These are phyloP conservation scores for Colletotrichum cordylinicola DNA, from an alignment of 2,329 filamentous ascomycete genomes.

Conservation along the genomic window DNA sequence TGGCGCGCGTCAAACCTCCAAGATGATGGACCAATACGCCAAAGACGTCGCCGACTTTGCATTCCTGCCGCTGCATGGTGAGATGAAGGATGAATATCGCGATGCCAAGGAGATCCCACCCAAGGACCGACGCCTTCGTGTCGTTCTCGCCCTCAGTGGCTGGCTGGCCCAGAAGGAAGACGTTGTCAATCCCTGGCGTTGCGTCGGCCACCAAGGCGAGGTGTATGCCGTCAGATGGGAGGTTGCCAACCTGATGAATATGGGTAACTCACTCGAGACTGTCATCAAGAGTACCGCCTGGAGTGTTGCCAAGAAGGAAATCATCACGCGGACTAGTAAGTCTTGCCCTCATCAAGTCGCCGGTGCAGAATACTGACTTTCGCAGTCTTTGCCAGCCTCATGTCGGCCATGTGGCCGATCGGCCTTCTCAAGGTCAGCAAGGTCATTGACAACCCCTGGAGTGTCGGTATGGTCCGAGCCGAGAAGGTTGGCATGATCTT, in stretches of 20 bases:
- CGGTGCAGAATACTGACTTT: neutral
- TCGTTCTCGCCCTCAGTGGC: constrained; percentile 84
- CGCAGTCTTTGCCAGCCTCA: constrained; percentile 60
- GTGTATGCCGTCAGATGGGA: constrained; percentile 88
- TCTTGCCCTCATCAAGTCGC: neutral
- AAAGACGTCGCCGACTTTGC: constrained; percentile 89
- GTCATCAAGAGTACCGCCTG: constrained; percentile 85
- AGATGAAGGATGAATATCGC: constrained; percentile 43
- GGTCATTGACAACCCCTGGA: constrained; percentile 84
- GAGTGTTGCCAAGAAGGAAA: constrained; percentile 66
- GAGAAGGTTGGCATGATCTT: constrained; percentile 76
- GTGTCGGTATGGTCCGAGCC: constrained; percentile 74
- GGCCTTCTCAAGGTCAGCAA: constrained; percentile 71
- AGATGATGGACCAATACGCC: constrained; percentile 88
- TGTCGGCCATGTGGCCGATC: constrained; percentile 66
- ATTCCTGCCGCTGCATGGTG: constrained; percentile 75
- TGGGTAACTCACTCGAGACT: constrained; percentile 79
- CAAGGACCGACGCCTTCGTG: constrained; percentile 72
- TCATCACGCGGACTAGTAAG: constrained; percentile 53
- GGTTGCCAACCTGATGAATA: constrained; percentile 74
- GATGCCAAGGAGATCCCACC: constrained; percentile 58
- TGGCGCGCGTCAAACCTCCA: constrained; percentile 79
- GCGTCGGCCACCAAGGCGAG: constrained; percentile 75
- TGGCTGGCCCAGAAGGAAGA: constrained; percentile 79
- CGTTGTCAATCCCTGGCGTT: constrained; percentile 78